phyloP scores from a whole-genome alignment of 192 early-diverging fungal species.

The Gaertneriomyces semiglobifer region DNA sequence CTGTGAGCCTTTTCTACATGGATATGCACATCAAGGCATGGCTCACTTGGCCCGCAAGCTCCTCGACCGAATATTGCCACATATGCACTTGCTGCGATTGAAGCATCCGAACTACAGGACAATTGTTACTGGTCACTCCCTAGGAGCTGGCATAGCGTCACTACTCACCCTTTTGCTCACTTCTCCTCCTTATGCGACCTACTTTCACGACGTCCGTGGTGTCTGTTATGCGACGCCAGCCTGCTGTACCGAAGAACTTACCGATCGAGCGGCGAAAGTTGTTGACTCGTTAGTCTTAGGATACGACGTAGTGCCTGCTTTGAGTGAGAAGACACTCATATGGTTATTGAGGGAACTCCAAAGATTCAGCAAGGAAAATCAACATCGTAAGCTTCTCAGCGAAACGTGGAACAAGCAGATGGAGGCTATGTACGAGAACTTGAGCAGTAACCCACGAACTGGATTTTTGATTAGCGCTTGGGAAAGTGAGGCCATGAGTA shows the following conservation, averaged over 20 bases:
- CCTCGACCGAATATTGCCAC: conserved; percentile 12
- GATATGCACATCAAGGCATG: conserved; percentile 25
- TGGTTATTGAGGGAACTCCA: conserved; percentile 23
- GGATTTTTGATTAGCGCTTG: conserved; percentile 15
- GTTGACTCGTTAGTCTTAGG: conserved; percentile 22
- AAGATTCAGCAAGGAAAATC: conserved; percentile 23
- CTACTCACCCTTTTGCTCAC: conserved; percentile 21
- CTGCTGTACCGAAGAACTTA: conserved; percentile 21
- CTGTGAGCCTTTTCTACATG: conserved; percentile 22
- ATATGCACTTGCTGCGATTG: conserved; percentile 4
- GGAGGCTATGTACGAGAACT: conserved; percentile 5
- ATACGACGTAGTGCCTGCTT: conserved; percentile 24
- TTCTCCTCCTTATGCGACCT: background rate
- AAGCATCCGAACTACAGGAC: conserved; percentile 19
- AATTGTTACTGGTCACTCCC: conserved; percentile 19
- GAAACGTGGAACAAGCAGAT: conserved; percentile 26
- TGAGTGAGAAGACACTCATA: conserved; percentile 20
- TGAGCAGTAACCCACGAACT: conserved; percentile 15
- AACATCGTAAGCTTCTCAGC: conserved; percentile 18
- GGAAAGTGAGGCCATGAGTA: conserved; percentile 14
- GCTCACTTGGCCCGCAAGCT: conserved; percentile 18
- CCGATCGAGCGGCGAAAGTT: background rate
- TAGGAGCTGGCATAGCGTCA: conserved; percentile 24
- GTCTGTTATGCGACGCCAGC: conserved; percentile 28
- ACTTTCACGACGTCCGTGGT: conserved; percentile 16